Evolutionary conservation across 192 early-diverging fungal genomes (phyloP), one percentile per base, ranked within the genome.

Genomic region (Gryganskiella cystojenkinii): DNA sequence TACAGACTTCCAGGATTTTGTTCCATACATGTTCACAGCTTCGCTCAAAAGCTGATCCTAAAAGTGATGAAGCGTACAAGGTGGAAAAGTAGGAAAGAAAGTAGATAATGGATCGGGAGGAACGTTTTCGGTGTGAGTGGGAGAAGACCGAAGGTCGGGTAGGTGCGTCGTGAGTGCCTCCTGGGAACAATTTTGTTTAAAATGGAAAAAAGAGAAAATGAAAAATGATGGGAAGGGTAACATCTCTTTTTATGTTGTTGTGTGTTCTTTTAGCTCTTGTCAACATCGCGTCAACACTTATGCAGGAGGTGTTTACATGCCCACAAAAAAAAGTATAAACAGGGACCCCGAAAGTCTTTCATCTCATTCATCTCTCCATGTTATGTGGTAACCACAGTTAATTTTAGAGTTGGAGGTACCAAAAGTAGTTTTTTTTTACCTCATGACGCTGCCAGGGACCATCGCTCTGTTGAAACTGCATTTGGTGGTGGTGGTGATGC

Each of bases 391-490:
- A 53, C 24, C 22, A 53, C 49, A 51, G 25, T 15, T 25, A 51
- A 51, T 51, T 25, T 15, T 28, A 28, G 28, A 53, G 28, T 7
- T 27, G 52, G 15, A 27, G 15, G 51, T 3, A 53, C 27, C 22
- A 6, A 17, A 28, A 28, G 4, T 53, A 15, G 24, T 28, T 28
- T 17, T 53, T 20, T 6, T 22, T 40, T 74, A 75, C 72, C 53
- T 78, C 73, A 45, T 68, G 73, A 14, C 66, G 66, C 31, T 67
- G 66, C 73, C 73, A 78, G 20, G 65, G 73, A 14, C 73, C 56
- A n/a, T 73, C 63, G 13, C 5, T 9, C 5, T 40, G 30, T 60
- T 43, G 31, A 30, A 65, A 47, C 35, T 55, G 19, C 40, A 13
- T 3, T 11, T n/a, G 22, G 35, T 61, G 70, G 50, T 5, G 28